Percentiles rank a stretch among this genome's conserved stretches.
Conservation (phyloP, 306 rosid genomes). For the Canavalia ensiformis region DNA sequence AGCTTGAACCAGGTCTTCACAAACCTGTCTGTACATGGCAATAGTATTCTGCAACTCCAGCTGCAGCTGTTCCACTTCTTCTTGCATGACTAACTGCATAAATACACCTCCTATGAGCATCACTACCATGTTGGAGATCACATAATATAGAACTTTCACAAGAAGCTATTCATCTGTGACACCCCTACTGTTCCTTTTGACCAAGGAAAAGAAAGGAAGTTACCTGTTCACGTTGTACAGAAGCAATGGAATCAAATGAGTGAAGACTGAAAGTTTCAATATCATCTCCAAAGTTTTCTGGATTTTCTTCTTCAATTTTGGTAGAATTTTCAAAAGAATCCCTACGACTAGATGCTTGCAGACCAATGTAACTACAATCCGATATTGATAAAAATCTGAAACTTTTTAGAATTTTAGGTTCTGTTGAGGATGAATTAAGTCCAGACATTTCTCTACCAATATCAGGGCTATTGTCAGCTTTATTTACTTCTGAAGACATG, state of each 20-base stretch:
- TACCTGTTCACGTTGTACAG: conserved; percentile 71
- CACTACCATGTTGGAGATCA: conserved; percentile 5
- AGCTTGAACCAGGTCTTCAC: conserved; percentile 80
- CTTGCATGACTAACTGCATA: conserved; percentile 64
- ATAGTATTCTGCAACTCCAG: conserved; percentile 79
- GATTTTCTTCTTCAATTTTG: conserved; percentile 53
- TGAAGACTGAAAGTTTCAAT: conserved; percentile 51
- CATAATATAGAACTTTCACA: conserved; percentile 18
- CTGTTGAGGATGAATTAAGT: conserved; percentile 48
- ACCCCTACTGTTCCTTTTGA: neutral
- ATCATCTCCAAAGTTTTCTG: conserved; percentile 50
- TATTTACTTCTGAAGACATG: conserved; percentile 51
- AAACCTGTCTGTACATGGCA: conserved; percentile 76
- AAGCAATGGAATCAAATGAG: conserved; percentile 55
- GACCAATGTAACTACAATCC: conserved; percentile 57
- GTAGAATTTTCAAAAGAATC: conserved; percentile 43
- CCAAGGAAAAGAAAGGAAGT: conserved; percentile 2
- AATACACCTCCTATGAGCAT: conserved; percentile 36
- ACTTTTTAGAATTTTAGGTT: conserved; percentile 47
- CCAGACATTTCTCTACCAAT: conserved; percentile 54
- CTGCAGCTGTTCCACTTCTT: conserved; percentile 73
- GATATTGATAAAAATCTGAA: conserved; percentile 61
- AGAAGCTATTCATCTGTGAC: neutral
- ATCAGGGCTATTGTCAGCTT: conserved; percentile 42
- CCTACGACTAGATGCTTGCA: conserved; percentile 53